A percentile compares a stretch with the other conserved stretches of the same genome.
Conservation (phyloP, 495 filamentous ascomycete species). For the Xylaria palmicola region DNA sequence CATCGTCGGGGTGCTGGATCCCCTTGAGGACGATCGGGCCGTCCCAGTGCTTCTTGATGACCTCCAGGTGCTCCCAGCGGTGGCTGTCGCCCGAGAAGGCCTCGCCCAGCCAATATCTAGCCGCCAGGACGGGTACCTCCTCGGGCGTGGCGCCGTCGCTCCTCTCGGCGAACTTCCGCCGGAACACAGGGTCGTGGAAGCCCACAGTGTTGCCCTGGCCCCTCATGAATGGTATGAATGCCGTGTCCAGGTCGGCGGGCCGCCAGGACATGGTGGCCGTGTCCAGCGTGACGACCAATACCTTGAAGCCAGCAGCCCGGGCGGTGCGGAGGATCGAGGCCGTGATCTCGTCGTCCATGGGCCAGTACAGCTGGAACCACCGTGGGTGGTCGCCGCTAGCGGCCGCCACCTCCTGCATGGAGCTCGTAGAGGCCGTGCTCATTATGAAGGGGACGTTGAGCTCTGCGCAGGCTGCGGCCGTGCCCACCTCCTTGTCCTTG, state of each 20-base stretch:
- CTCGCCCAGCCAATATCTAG: conserved; percentile 47
- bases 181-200: conserved; percentile 64
- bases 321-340: conserved; percentile 60
- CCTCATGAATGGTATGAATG: conserved; percentile 54
- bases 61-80: conserved; percentile 58
- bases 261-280: conserved; percentile 60
- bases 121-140: conserved; percentile 24
- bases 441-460: conserved; percentile 43
- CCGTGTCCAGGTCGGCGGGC: conserved; percentile 63
- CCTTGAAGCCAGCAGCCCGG: conserved; percentile 52
- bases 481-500: conserved; percentile 45
- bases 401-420: conserved; percentile 46
- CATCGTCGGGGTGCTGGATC: conserved; percentile 36
- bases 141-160: conserved; percentile 26
- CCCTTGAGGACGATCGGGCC: conserved; percentile 56
- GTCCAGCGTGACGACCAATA: conserved; percentile 61
- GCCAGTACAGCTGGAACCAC: conserved; percentile 73
- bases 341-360: conserved; percentile 57
- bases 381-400: conserved; percentile 34
- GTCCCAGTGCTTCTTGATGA: conserved; percentile 59
- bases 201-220: conserved; percentile 46
- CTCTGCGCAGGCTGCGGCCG: conserved; percentile 20
- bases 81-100: conserved; percentile 43
- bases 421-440: conserved; percentile 25
- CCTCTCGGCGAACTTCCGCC: conserved; percentile 34